Percentiles rank a stretch among this genome's conserved stretches.
Evolutionary conservation across 352 stramenopile species (phyloP).

Genomic region (Elongisporangium undulatum): DNA sequence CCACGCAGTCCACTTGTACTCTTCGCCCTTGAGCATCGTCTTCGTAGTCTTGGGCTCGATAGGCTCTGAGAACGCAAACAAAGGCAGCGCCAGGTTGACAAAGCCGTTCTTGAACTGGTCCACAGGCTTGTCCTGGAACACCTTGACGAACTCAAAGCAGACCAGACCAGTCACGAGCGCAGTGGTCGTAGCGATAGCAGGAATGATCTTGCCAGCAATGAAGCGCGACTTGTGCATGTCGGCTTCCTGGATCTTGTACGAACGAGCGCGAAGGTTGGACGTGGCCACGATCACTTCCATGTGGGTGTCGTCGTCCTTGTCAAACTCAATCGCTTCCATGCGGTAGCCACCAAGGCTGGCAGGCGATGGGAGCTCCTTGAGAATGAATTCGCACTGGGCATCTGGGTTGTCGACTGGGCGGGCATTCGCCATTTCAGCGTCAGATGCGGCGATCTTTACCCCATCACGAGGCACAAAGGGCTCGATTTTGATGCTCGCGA

Average conservation of each 20-base stretch:
- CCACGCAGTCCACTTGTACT: slow-evolving; percentile 98
- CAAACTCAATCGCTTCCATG: slow-evolving; percentile 96
- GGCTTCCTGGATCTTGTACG: slow-evolving; percentile 98
- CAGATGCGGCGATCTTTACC: slow-evolving; percentile 98
- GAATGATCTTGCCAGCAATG: slow-evolving; percentile 99
- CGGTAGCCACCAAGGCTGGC: slow-evolving; percentile 84
- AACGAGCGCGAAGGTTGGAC: slow-evolving; percentile 96
- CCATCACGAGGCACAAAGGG: slow-evolving; percentile 93
- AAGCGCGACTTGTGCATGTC: slow-evolving; percentile 98
- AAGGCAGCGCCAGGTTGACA: slow-evolving; percentile 96
- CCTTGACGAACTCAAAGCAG: slow-evolving; percentile 98
- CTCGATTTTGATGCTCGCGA: slow-evolving; percentile 89
- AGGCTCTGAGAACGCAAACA: slow-evolving; percentile 98
- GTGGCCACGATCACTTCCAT: slow-evolving; percentile 97
- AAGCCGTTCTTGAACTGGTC: slow-evolving; percentile 98
- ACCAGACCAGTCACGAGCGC: slow-evolving; percentile 98
- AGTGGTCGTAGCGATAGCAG: slow-evolving; percentile 99
- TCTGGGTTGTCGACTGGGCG: slow-evolving; percentile 66
- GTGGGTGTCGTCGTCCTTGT: slow-evolving; percentile 98
- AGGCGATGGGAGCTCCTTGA: slow-evolving; percentile 81
- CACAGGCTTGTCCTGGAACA: slow-evolving; percentile 87
- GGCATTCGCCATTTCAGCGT: slow-evolving; percentile 86
- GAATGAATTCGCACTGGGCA: slow-evolving; percentile 64
- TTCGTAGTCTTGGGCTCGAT: slow-evolving; percentile 91
- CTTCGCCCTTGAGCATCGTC: slow-evolving; percentile 91